Conservation (phyloP, 352 stramenopile genomes). For the Pythium monospermum region DNA sequence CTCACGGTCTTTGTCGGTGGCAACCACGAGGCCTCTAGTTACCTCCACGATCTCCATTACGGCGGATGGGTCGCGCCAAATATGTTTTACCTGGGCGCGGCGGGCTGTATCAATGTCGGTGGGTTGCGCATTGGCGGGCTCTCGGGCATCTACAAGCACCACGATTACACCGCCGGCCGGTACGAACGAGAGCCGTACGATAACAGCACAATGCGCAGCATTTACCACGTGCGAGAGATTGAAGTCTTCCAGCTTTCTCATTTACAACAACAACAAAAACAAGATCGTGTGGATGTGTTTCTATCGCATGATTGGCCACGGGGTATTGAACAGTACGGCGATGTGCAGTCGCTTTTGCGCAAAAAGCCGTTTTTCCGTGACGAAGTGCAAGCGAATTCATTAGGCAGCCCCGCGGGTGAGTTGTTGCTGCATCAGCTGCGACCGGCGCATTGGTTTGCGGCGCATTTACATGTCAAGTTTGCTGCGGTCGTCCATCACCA, state of each 20-base stretch:
- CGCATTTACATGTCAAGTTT: conserved; percentile 99
- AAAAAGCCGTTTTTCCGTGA: conserved; percentile 94
- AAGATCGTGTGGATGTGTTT: conserved; percentile 84
- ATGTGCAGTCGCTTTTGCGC: conserved; percentile 85
- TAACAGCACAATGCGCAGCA: conserved; percentile 83
- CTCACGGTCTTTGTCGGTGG: conserved; percentile 97
- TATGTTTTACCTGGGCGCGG: conserved; percentile 97
- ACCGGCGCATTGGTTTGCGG: conserved; percentile 96
- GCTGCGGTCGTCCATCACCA: conserved; percentile 90
- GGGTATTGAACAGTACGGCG: conserved; percentile 95
- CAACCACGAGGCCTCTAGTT: conserved; percentile 98
- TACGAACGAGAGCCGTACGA: conserved; percentile 83
- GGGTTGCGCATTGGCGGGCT: conserved; percentile 95
- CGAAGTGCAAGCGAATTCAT: conserved; percentile 90
- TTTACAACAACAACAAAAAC: conserved; percentile 90
- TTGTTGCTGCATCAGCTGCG: conserved; percentile 90
- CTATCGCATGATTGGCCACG: conserved; percentile 98
- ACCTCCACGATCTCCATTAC: conserved; percentile 96
- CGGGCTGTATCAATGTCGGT: conserved; percentile 90
- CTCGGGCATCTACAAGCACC: conserved; percentile 96
- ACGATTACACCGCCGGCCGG: conserved; percentile 88
- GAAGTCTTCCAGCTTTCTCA: conserved; percentile 92
- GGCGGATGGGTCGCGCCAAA: conserved; percentile 98
- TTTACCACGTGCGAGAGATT: conserved; percentile 80
- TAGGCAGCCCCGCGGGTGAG: conserved; percentile 93